Evolutionary conservation across 2,329 filamentous ascomycete genomes (phyloP), one percentile per base, ranked within the genome.

Genomic region (Penicillium sp.): DNA sequence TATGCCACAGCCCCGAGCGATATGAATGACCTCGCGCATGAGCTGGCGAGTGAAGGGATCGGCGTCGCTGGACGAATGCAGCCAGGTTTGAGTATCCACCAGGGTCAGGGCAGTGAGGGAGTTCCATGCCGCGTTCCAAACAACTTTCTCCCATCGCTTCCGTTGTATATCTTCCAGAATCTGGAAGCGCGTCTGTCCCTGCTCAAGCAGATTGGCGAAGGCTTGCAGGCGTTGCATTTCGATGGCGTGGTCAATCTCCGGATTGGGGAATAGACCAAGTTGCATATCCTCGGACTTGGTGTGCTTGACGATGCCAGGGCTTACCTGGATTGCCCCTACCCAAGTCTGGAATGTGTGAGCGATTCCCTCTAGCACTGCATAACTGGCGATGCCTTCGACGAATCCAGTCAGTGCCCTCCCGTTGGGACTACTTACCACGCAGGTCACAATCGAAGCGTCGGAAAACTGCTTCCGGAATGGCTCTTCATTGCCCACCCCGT

Each of bases 201-300:
- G 49, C 0, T 53, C 57, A 2, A 78, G 52, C 0, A 78, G 48
- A 0, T 54, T 46, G 0, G 67, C 61, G 26, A 78, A 75, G 0
- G 50, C 53, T 0, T 70, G 45, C 0, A 79, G 65, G 0, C 64
- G 64, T 2, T 51, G 15, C 3, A 62, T 43, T 33, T 77, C 74
- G 0, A 52, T 6, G 0, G 45, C 15, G 0, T 29, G 8, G 0
- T 69, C 56, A 0, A 66, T 29, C 0, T 33, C 10, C 0, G 56
- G 16, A 20, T 74, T 76, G 0, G 67, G 60, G 47, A 72, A 79
- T 0, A 79, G 54, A 0, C 77, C 78, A 3, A 80, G 71, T 39
- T 80, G 72, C 56, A 75, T 73, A 45, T 77, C 67, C 52, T 80
- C 78, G 9, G 71, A 72, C 36, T 70, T 71, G 15, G 64, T 74